Conservation (phyloP, 306 rosid species). For the Quercus gilva region DNA sequence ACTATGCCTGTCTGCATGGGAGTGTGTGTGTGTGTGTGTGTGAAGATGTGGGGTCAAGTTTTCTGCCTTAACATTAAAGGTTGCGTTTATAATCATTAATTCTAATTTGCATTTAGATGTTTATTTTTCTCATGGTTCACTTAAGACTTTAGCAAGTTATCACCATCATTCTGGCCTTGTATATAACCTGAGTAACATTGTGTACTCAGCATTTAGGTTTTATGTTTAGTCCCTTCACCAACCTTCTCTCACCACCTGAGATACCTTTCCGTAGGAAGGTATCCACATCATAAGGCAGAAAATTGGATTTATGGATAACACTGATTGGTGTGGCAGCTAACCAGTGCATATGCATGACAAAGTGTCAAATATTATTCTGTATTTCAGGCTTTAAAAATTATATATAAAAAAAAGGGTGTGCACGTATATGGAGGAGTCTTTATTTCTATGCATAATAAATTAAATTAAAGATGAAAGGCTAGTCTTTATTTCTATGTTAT, state of each 20-base stretch:
- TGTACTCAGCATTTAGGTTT: background rate
- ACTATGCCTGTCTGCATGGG: background rate
- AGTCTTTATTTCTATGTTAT: too few relatives aligned
- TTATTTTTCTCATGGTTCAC: background rate
- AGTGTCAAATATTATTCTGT: background rate
- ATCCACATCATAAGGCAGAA: background rate
- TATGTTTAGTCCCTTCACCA: background rate
- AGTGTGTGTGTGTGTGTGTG: background rate
- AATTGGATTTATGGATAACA: background rate
- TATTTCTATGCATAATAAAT: too few relatives aligned
- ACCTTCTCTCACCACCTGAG: background rate
- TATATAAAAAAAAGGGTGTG: too few relatives aligned
- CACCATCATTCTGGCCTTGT: background rate
- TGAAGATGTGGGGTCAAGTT: background rate
- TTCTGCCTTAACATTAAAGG: background rate
- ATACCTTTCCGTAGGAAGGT: background rate
- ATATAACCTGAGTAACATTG: background rate
- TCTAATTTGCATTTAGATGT: background rate
- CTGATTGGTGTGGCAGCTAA: too few relatives aligned
- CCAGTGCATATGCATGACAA: background rate
- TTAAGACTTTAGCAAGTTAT: background rate
- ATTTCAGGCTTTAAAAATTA: background rate
- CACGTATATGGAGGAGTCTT: too few relatives aligned
- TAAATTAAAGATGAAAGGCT: too few relatives aligned
- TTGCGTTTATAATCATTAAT: background rate